Evolutionary conservation across 345 rosid species (phyloP).

Genomic region (Salix brachista): DNA sequence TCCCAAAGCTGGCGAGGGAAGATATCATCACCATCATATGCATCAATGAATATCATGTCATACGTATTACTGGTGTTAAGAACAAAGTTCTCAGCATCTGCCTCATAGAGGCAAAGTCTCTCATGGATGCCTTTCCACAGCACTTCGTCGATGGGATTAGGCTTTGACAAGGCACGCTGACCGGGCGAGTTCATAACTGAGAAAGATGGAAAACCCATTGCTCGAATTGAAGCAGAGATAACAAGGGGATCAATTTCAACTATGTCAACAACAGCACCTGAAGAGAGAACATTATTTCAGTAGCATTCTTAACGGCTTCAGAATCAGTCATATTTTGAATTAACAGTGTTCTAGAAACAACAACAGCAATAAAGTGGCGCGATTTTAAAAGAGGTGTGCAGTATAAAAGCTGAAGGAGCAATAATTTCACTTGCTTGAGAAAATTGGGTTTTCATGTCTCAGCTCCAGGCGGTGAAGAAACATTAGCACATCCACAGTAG

Average conservation of each 20-base stretch:
- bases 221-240: slow-evolving; percentile 61
- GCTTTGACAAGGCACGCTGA: slow-evolving; percentile 40
- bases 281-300: background rate
- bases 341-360: background rate
- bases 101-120: slow-evolving; percentile 67
- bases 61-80: slow-evolving; percentile 39
- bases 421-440: background rate
- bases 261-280: slow-evolving; percentile 68
- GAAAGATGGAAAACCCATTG: slow-evolving; percentile 91
- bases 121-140: slow-evolving; percentile 86
- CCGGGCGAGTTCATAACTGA: slow-evolving; percentile 46
- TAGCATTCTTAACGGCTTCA: background rate
- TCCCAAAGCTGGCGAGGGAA: slow-evolving; percentile 86
- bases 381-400: background rate
- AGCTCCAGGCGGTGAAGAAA: no score
- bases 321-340: background rate
- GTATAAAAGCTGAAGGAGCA: background rate
- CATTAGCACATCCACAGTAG: no score
- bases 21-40: slow-evolving; percentile 87
- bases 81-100: slow-evolving; percentile 74
- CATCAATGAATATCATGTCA: slow-evolving; percentile 81
- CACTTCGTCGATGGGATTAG: slow-evolving; percentile 44
- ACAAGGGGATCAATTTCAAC: slow-evolving; percentile 87
- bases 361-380: background rate
- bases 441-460: no score